phyloP scores from a whole-genome alignment of 805 yeast species.

The Candida boleticola region DNA sequence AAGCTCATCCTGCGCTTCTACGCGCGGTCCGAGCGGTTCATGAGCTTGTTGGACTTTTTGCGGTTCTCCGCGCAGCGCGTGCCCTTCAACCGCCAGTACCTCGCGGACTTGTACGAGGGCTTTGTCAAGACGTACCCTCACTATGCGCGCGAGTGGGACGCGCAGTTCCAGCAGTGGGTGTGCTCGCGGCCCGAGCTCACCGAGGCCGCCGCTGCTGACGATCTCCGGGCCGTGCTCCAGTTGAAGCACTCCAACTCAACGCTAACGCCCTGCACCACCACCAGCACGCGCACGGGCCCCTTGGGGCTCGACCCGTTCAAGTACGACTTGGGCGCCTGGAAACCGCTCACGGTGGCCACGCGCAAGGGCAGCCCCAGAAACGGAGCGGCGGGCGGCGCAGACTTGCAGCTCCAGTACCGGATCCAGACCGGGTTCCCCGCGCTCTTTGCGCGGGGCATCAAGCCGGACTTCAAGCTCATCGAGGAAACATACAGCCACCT shows the following conservation, averaged over 20 bases:
- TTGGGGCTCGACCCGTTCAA: constrained; percentile 13
- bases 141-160: constrained; percentile 22
- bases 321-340: constrained; percentile 25
- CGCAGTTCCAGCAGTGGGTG: constrained; percentile 17
- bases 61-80: constrained; percentile 13
- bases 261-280: not conserved
- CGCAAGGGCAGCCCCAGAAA: constrained; percentile 25
- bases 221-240: not conserved
- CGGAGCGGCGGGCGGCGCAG: constrained; percentile 16
- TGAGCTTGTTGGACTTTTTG: constrained; percentile 26
- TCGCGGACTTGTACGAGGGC: constrained; percentile 25
- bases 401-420: constrained; percentile 28
- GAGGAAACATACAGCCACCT: constrained; percentile 29
- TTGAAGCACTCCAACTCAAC: not conserved
- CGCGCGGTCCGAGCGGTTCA: constrained; percentile 23
- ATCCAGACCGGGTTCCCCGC: constrained; percentile 31
- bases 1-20: constrained; percentile 25
- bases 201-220: not conserved
- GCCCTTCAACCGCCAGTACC: constrained; percentile 20
- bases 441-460: constrained; percentile 31
- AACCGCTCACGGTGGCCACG: constrained; percentile 6
- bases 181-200: not conserved
- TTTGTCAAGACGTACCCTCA: constrained; percentile 35
- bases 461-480: constrained; percentile 32
- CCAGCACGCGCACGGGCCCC: not conserved